A percentile compares a stretch with the other conserved stretches of the same genome.
Conservation (phyloP, 2,329 filamentous ascomycete genomes). For the Plenodomus lindquistii region DNA sequence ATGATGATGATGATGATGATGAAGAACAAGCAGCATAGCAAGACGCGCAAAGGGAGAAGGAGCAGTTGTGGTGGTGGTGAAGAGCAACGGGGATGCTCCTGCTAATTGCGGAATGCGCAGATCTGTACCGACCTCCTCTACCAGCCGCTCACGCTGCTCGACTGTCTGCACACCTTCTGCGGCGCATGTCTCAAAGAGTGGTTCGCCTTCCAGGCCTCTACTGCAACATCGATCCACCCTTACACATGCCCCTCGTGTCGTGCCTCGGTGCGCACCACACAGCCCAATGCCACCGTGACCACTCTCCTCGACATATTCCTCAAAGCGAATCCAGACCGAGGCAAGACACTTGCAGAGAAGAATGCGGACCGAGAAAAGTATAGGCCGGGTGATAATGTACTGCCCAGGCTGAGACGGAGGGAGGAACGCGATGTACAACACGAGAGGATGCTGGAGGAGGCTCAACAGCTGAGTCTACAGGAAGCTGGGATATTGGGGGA, state of each 20-base stretch:
- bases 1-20: neutral
- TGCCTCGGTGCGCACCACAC: slow-evolving; percentile 80
- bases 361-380: slow-evolving; percentile 76
- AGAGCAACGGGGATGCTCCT: slow-evolving; percentile 13
- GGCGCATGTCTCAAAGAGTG: slow-evolving; percentile 94
- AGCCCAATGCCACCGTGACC: slow-evolving; percentile 86
- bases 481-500: slow-evolving; percentile 60
- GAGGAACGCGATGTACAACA: slow-evolving; percentile 66
- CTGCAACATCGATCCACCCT: slow-evolving; percentile 57
- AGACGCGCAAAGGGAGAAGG: neutral
- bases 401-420: slow-evolving; percentile 62
- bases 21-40: too few species aligned
- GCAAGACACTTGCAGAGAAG: slow-evolving; percentile 71
- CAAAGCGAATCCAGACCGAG: slow-evolving; percentile 75
- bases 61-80: slow-evolving; percentile 2
- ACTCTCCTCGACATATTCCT: slow-evolving; percentile 90
- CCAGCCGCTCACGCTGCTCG: slow-evolving; percentile 86
- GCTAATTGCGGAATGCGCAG: slow-evolving; percentile 53
- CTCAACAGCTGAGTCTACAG: slow-evolving; percentile 72
- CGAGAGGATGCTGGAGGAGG: slow-evolving; percentile 69
- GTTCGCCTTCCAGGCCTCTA: slow-evolving; percentile 79
- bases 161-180: slow-evolving; percentile 95
- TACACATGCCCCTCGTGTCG: slow-evolving; percentile 96
- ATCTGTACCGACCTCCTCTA: slow-evolving; percentile 96
- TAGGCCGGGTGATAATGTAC: slow-evolving; percentile 77